Conservation (phyloP, 306 rosid species). For the Prunus mongolica region DNA sequence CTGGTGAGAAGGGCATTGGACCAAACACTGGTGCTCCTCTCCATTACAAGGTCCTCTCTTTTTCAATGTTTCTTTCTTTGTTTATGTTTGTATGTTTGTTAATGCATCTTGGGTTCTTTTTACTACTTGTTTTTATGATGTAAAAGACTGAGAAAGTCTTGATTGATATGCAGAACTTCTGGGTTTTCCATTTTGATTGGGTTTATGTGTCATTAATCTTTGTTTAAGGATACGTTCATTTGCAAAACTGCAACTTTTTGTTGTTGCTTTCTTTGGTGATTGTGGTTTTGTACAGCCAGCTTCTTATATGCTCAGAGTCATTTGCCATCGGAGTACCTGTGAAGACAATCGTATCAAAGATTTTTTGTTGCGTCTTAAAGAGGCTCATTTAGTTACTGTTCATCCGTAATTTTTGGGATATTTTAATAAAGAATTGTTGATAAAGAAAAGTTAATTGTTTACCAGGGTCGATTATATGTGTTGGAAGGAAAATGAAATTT, state of each 20-base stretch:
- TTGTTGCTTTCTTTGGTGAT: neutral
- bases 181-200: neutral
- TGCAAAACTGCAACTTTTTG: neutral
- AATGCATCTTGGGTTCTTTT: constrained; percentile 5
- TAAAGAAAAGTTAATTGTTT: neutral
- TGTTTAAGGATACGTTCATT: neutral
- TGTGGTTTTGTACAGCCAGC: neutral
- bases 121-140: neutral
- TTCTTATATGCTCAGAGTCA: neutral
- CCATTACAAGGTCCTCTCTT: constrained; percentile 64
- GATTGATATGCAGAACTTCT: neutral
- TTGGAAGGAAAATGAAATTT: too few relatives aligned
- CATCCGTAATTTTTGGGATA: neutral
- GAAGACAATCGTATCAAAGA: neutral
- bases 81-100: neutral
- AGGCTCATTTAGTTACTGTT: neutral
- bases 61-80: neutral
- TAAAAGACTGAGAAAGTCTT: neutral
- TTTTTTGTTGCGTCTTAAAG: neutral
- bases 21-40: constrained; percentile 75
- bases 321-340: neutral
- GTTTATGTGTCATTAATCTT: neutral
- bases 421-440: neutral
- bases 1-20: constrained; percentile 87
- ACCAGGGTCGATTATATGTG: neutral